A percentile compares a stretch with the other conserved stretches of the same genome.
phyloP scores from a whole-genome alignment of 2,329 filamentous ascomycete species.

The Ascochyta lentis region DNA sequence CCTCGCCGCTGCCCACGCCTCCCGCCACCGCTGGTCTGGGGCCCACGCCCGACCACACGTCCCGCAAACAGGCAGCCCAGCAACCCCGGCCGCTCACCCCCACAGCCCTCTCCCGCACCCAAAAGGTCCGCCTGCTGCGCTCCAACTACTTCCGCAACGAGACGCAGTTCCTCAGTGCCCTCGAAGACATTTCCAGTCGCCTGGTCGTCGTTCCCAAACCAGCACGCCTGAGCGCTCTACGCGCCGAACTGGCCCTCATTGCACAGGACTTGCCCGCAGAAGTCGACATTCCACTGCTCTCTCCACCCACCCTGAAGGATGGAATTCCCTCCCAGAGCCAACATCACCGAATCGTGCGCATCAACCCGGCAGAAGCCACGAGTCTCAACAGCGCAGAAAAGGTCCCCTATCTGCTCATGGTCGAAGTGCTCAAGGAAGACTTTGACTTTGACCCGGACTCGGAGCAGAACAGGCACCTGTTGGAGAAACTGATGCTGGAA shows the following conservation, averaged over 20 bases:
- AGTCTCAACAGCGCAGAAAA: conserved; percentile 87
- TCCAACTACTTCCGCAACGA: conserved; percentile 85
- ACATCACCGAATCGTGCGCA: conserved; percentile 81
- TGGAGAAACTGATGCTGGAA: conserved; percentile 69
- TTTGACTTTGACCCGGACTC: conserved; percentile 82
- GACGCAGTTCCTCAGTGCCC: conserved; percentile 78
- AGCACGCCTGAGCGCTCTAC: conserved; percentile 78
- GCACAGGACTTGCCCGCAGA: conserved; percentile 82
- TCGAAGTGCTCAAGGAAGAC: conserved; percentile 81
- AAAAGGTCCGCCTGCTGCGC: conserved; percentile 75
- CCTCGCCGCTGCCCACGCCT: conserved; percentile 48
- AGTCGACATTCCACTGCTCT: conserved; percentile 83
- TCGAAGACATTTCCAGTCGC: conserved; percentile 86
- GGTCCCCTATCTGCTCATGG: conserved; percentile 84
- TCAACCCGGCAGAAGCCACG: conserved; percentile 84
- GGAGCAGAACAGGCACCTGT: conserved; percentile 72
- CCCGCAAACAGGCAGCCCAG: conserved; percentile 61
- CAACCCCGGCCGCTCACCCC: conserved; percentile 62
- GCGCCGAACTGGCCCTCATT: conserved; percentile 81
- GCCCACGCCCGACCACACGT: conserved; percentile 43
- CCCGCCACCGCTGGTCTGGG: conserved; percentile 51
- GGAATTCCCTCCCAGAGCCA: conserved; percentile 76
- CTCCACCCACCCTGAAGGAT: conserved; percentile 74
- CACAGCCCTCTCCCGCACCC: conserved; percentile 66
- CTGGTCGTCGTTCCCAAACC: conserved; percentile 82